These are phyloP conservation scores for Kernera saxatilis DNA, from an alignment of 345 rosid species.

Conservation along the genomic window DNA sequence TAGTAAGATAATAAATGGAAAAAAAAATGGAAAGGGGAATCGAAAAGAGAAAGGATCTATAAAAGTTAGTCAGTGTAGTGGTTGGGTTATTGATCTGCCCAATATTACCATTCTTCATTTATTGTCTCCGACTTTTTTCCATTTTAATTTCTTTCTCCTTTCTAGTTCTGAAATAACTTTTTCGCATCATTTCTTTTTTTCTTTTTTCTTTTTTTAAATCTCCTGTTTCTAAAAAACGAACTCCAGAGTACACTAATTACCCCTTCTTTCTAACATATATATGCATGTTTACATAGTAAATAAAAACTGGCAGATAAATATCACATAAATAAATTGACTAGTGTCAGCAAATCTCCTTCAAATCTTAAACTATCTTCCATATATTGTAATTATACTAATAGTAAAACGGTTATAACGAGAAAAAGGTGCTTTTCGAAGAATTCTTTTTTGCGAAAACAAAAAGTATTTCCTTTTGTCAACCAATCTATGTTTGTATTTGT, in stretches of 20 bases:
- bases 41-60: slow-evolving; percentile 38
- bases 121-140: slow-evolving; percentile 22
- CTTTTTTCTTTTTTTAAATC: background rate
- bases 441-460: background rate
- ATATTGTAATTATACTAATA: background rate
- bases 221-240: background rate
- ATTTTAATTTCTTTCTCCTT: background rate
- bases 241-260: background rate
- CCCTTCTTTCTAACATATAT: background rate
- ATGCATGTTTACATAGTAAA: background rate
- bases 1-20: background rate
- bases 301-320: background rate
- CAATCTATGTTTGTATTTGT: background rate
- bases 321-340: background rate
- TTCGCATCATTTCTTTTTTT: background rate
- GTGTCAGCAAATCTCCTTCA: background rate
- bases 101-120: slow-evolving; percentile 39
- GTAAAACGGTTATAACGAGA: background rate
- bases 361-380: background rate
- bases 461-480: slow-evolving; percentile 25
- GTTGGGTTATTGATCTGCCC: slow-evolving; percentile 75
- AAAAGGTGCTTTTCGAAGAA: slow-evolving; percentile 9
- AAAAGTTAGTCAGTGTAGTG: slow-evolving; percentile 76
- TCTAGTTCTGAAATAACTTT: background rate
- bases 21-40: slow-evolving; percentile 42